Percentiles rank a stretch among this genome's conserved stretches.
Evolutionary conservation across 1,284 basidiomycete genomes (phyloP).

Genomic region (Moesziomyces sp.): DNA sequence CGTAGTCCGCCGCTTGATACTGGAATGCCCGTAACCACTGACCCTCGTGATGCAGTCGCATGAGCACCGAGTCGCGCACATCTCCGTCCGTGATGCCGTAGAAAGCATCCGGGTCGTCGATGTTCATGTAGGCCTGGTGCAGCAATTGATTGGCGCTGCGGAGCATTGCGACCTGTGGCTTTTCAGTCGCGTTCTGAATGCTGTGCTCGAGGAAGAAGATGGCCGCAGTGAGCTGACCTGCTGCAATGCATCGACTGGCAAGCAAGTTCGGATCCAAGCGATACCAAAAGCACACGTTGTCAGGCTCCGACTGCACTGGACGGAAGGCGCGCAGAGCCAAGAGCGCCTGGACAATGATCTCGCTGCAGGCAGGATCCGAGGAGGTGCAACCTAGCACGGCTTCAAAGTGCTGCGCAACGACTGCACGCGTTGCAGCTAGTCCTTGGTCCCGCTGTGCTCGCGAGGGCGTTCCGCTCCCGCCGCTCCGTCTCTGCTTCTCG

Average conservation of each 20-base stretch:
- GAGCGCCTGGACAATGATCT: slow-evolving; percentile 80
- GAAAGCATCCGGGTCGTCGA: slow-evolving; percentile 97
- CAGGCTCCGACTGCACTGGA: slow-evolving; percentile 67
- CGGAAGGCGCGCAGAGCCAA: slow-evolving; percentile 81
- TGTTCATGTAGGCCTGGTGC: slow-evolving; percentile 90
- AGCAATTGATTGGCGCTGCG: slow-evolving; percentile 70
- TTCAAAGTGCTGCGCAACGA: slow-evolving; percentile 61
- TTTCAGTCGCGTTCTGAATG: slow-evolving; percentile 71
- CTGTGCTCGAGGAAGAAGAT: slow-evolving; percentile 89
- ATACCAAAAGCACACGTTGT: slow-evolving; percentile 82
- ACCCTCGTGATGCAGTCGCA: slow-evolving; percentile 88
- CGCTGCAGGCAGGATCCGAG: slow-evolving; percentile 72
- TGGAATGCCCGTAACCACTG: slow-evolving; percentile 91
- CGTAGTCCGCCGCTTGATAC: slow-evolving; percentile 85
- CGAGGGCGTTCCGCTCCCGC: slow-evolving; percentile 6
- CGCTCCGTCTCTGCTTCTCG: slow-evolving; percentile 1
- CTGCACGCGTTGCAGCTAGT: slow-evolving; percentile 7
- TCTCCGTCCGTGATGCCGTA: slow-evolving; percentile 88
- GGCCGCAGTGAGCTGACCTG: slow-evolving; percentile 86
- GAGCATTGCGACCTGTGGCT: slow-evolving; percentile 2
- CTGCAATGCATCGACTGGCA: slow-evolving; percentile 78
- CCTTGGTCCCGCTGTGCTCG: not conserved
- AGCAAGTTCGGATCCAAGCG: slow-evolving; percentile 80
- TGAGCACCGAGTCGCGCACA: slow-evolving; percentile 80
- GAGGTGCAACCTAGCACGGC: slow-evolving; percentile 71